phyloP scores from a whole-genome alignment of 768 basidiomycete species.

The Panus rudis region DNA sequence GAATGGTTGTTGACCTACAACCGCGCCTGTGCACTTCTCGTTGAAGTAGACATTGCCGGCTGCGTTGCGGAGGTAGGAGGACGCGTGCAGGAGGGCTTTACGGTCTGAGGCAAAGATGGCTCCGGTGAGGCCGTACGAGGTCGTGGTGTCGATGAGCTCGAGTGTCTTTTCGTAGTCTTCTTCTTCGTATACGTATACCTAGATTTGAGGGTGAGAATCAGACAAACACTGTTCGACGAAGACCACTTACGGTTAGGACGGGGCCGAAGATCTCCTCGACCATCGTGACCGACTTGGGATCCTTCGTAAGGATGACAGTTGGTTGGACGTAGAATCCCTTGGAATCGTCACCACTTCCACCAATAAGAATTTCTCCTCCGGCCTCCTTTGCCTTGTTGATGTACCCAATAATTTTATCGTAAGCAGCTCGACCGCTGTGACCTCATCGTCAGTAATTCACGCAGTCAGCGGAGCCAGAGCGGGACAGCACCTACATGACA shows the following conservation, averaged over 20 bases:
- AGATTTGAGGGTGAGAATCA: constrained; percentile 1
- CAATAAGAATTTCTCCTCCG: constrained; percentile 86
- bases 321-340: constrained; percentile 93
- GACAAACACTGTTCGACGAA: not conserved
- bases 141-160: constrained; percentile 79
- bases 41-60: constrained; percentile 98
- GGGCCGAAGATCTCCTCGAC: constrained; percentile 96
- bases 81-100: constrained; percentile 68
- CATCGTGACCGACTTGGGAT: constrained; percentile 86
- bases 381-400: constrained; percentile 80
- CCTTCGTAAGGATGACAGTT: constrained; percentile 88
- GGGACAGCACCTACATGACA: constrained; percentile 62
- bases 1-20: constrained; percentile 97
- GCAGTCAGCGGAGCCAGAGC: not conserved
- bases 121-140: constrained; percentile 90
- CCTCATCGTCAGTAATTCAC: not conserved
- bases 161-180: constrained; percentile 79
- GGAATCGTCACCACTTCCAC: constrained; percentile 82
- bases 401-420: constrained; percentile 78
- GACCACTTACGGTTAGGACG: constrained; percentile 71
- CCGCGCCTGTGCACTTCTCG: constrained; percentile 97
- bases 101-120: constrained; percentile 76
- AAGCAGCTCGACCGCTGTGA: constrained; percentile 73
- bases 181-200: constrained; percentile 89
- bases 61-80: constrained; percentile 79